Base-by-base conservation (phyloP, 257 asterid species). In the Ilex asprella region DNA sequence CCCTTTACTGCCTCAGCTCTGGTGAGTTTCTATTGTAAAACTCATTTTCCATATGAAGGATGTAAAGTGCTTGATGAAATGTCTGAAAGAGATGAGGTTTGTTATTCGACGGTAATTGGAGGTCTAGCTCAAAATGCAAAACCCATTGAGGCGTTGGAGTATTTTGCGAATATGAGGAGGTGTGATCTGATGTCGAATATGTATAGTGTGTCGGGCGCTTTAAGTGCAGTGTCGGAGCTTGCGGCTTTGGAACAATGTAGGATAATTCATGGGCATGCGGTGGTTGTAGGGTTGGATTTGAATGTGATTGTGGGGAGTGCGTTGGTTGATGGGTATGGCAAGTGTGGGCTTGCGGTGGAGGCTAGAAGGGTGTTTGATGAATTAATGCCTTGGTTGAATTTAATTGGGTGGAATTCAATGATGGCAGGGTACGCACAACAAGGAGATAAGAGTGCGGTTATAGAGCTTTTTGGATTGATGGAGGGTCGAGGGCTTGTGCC, bases 361-460 rank as follows among this genome's bases (percentile, higher is more conserved):
- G 96, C 94, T 16, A 71, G 87, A 54, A 56, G 65, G 21, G 75
- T 88, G 62, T 91, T 88, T 59, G 65, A 86, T 63, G 87, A 73
- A 63, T 54, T 78, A 56, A 86, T 64, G 58, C 55, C 43, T 59
- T 54, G 14, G 41, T 59, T 64, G 61, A 81, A 74, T 30, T 13
- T 68, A 9, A 81, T 82, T 0, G 84, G 79, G 55, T 91, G 89
- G 88, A 91, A 88, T 35, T 79, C 90, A 0, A 73, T 91, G 78
- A 84, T 91, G 92, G 79, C 92, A 2, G 96, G 75, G 4, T 82
- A 91, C 69, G 98, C 98, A 30, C 91, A 86, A 21, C 82, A 81
- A 13, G 96, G 98, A 41, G 76, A 78, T 56, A 62, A 70, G 16
- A 50, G 41, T 1, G 70, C 49, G 5, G 82, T 64, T 54, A 16